Evolutionary conservation across 768 basidiomycete species (phyloP).

Genomic region (Leccinum arenicola): DNA sequence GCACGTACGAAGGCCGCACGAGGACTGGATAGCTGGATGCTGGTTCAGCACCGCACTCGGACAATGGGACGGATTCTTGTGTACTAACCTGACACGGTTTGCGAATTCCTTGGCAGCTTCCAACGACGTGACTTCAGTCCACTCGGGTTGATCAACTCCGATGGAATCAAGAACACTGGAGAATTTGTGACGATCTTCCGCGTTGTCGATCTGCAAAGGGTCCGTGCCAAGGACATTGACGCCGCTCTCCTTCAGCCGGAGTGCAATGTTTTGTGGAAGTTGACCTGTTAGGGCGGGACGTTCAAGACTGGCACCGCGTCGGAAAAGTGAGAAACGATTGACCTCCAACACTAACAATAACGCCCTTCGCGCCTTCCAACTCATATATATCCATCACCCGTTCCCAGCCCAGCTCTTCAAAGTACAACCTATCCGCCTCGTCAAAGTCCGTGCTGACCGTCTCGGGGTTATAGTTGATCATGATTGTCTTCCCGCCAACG

Average conservation of each 20-base stretch:
- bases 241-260: constrained; percentile 85
- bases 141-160: constrained; percentile 95
- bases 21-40: constrained; percentile 86
- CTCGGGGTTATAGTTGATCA: constrained; percentile 99
- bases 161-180: constrained; percentile 93
- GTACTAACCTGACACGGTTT: constrained; percentile 59
- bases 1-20: constrained; percentile 96
- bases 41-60: background rate
- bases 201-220: constrained; percentile 91
- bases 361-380: constrained; percentile 87
- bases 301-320: background rate
- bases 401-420: constrained; percentile 97
- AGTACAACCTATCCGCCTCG: constrained; percentile 98
- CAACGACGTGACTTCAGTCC: constrained; percentile 87
- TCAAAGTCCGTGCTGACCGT: constrained; percentile 99
- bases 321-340: constrained; percentile 24
- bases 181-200: constrained; percentile 99
- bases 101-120: constrained; percentile 93
- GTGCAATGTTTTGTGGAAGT: constrained; percentile 97
- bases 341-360: constrained; percentile 97
- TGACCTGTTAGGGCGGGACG: constrained; percentile 58
- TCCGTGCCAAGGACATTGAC: constrained; percentile 96
- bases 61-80: background rate
- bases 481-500: constrained; percentile 76
- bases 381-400: constrained; percentile 99